Evolutionary conservation across 768 basidiomycete species (phyloP).

Genomic region (Leucocoprinus sp.): DNA sequence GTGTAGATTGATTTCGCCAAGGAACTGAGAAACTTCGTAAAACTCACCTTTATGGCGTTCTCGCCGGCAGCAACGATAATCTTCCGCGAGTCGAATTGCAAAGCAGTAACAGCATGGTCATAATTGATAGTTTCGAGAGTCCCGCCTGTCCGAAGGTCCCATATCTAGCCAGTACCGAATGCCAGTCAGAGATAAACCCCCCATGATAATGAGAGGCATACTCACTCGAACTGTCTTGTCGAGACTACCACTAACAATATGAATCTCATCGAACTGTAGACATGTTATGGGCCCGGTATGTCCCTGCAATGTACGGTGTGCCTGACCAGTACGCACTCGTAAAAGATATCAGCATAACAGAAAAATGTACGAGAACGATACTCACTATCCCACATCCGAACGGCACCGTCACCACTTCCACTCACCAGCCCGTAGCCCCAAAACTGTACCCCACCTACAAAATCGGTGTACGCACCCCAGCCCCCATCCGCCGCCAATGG

Average conservation of each 20-base stretch:
- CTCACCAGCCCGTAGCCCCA: conserved; percentile 98
- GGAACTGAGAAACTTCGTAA: not conserved
- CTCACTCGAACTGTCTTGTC: conserved; percentile 88
- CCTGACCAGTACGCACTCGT: conserved; percentile 94
- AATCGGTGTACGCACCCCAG: conserved; percentile 95
- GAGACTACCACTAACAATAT: conserved; percentile 86
- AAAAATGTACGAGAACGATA: not conserved
- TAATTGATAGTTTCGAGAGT: conserved; percentile 85
- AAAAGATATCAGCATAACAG: not conserved
- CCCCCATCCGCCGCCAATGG: conserved; percentile 86
- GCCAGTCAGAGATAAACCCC: conserved; percentile 2
- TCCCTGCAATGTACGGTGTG: conserved; percentile 85
- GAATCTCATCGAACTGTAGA: conserved; percentile 92
- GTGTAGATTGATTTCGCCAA: not conserved
- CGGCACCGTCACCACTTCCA: conserved; percentile 94
- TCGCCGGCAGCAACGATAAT: conserved; percentile 89
- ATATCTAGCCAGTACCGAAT: conserved; percentile 52
- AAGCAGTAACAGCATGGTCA: conserved; percentile 80
- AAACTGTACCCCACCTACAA: conserved; percentile 95
- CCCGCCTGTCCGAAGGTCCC: conserved; percentile 90
- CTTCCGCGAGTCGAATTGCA: conserved; percentile 95
- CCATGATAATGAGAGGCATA: conserved; percentile 11
- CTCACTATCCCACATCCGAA: conserved; percentile 99
- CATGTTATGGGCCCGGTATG: conserved; percentile 93
- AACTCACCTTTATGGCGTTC: conserved; percentile 78